Conservation (phyloP, 805 yeast genomes). For the Candida alai region DNA sequence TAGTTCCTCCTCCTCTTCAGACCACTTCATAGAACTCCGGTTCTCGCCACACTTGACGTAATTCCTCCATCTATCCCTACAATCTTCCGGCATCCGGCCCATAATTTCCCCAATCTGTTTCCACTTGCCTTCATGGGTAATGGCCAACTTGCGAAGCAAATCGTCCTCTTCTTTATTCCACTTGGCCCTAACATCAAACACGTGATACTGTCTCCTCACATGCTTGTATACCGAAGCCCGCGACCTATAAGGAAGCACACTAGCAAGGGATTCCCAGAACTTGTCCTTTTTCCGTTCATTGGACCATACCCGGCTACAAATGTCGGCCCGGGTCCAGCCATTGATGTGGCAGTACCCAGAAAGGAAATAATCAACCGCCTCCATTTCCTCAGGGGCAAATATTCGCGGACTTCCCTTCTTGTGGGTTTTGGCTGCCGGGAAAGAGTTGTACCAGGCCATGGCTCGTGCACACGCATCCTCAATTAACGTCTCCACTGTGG, state of each 20-base stretch:
- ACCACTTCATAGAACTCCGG: constrained; percentile 79
- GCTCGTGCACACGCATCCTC: constrained; percentile 35
- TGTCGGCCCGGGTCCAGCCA: constrained; percentile 58
- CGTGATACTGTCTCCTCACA: constrained; percentile 84
- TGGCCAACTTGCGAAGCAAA: constrained; percentile 57
- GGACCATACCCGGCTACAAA: constrained; percentile 86
- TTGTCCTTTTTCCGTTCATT: constrained; percentile 80
- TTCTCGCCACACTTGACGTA: constrained; percentile 86
- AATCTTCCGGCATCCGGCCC: constrained; percentile 97
- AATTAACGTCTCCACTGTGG: constrained; percentile 29
- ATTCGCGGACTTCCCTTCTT: constrained; percentile 32
- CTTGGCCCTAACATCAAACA: constrained; percentile 81
- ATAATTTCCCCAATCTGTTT: constrained; percentile 72
- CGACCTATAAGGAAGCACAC: constrained; percentile 78
- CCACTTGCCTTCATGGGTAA: constrained; percentile 81
- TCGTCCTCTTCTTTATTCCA: constrained; percentile 86
- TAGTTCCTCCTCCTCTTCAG: constrained; percentile 61
- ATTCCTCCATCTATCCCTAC: constrained; percentile 95
- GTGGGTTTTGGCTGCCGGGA: constrained; percentile 4
- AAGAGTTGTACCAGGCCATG: constrained; percentile 32
- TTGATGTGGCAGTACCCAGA: constrained; percentile 62
- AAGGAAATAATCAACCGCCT: constrained; percentile 70
- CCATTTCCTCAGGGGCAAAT: constrained; percentile 63
- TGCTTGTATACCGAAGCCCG: constrained; percentile 91
- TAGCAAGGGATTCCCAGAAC: constrained; percentile 82